Percentiles rank a stretch among this genome's conserved stretches.
These are phyloP conservation scores for Collybia sordida DNA, from an alignment of 768 basidiomycete species.

Conservation along the genomic window DNA sequence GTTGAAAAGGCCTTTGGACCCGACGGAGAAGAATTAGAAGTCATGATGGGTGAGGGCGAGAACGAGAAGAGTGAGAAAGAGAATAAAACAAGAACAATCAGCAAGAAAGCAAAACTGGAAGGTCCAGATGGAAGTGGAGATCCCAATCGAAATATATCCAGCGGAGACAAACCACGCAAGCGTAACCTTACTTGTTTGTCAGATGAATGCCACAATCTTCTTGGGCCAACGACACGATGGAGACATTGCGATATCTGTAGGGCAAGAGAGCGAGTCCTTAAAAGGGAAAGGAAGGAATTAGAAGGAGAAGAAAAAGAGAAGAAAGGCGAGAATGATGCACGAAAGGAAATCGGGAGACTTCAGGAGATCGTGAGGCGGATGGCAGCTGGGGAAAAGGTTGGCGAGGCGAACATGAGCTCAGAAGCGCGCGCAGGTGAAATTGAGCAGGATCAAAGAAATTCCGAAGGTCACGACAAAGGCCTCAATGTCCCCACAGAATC, in stretches of 20 bases:
- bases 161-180: slow-evolving; percentile 8
- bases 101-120: neutral
- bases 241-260: slow-evolving; percentile 48
- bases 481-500: neutral
- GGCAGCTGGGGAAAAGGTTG: neutral
- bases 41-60: neutral
- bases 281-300: slow-evolving; percentile 14
- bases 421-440: neutral
- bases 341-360: slow-evolving; percentile 6
- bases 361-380: slow-evolving; percentile 8
- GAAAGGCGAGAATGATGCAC: neutral
- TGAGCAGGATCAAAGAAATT: neutral
- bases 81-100: neutral
- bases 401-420: neutral
- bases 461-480: neutral
- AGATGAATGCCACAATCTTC: slow-evolving; percentile 42
- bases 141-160: neutral
- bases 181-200: slow-evolving; percentile 32
- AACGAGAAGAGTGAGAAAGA: slow-evolving; percentile 1
- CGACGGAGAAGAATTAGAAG: neutral
- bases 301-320: slow-evolving; percentile 3
- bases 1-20: slow-evolving; percentile 24
- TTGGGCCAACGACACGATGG: slow-evolving; percentile 43
- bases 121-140: neutral
- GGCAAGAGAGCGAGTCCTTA: slow-evolving; percentile 29